These are phyloP conservation scores for Limonomyces culmigenus DNA, from an alignment of 1,284 basidiomycete species.

Conservation along the genomic window DNA sequence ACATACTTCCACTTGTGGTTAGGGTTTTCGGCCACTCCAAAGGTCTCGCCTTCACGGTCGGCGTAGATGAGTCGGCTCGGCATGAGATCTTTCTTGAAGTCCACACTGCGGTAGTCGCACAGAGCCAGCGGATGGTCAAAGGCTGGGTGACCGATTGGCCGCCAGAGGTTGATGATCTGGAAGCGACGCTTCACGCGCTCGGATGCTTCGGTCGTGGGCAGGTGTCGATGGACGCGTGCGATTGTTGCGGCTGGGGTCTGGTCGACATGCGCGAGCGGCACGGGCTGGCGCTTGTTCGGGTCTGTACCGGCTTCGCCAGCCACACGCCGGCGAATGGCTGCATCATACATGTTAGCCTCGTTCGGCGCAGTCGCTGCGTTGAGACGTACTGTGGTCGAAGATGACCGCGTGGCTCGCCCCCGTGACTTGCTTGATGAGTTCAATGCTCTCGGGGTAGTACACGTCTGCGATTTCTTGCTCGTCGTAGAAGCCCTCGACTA, in stretches of 20 bases:
- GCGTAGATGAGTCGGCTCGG: no score
- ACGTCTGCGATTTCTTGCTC: no score
- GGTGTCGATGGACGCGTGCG: constrained; percentile 33
- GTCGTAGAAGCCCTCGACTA: no score
- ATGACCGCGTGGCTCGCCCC: constrained; percentile 39
- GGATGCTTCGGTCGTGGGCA: constrained; percentile 28
- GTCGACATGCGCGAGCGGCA: constrained; percentile 33
- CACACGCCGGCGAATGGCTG: constrained; percentile 28
- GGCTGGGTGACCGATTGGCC: constrained; percentile 28
- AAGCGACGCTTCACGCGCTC: constrained; percentile 30
- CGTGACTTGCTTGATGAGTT: constrained; percentile 40
- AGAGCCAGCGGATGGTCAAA: constrained; percentile 30
- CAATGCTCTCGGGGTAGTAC: constrained; percentile 45
- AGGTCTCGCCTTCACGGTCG: constrained; percentile 18
- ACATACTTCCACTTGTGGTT: constrained; percentile 30
- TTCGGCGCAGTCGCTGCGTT: background rate
- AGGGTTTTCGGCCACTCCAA: constrained; percentile 19
- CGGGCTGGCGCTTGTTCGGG: constrained; percentile 30
- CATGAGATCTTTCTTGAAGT: no score
- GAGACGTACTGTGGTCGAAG: constrained; percentile 44
- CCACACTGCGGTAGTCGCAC: constrained; percentile 27
- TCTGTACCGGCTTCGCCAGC: constrained; percentile 21
- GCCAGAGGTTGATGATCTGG: constrained; percentile 38
- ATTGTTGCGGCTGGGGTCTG: constrained; percentile 33
- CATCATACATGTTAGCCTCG: background rate